phyloP scores from a whole-genome alignment of 2,329 filamentous ascomycete species.

The Monilinia fructigena region DNA sequence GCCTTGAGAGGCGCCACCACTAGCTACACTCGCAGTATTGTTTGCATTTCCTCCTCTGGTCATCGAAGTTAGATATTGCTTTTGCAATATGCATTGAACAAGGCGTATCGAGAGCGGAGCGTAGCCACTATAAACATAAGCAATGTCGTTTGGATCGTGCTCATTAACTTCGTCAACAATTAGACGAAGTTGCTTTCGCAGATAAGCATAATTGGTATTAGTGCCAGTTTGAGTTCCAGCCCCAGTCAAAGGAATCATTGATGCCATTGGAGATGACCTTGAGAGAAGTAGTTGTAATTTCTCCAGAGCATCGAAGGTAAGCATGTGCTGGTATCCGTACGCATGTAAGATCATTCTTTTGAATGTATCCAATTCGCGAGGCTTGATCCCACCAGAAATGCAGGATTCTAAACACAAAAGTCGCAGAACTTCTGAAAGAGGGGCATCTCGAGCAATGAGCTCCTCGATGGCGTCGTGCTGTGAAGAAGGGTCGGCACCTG shows the following conservation, averaged over 20 bases:
- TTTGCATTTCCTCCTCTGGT: conserved; percentile 59
- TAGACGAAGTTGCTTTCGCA: conserved; percentile 81
- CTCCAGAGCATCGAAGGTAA: conserved; percentile 85
- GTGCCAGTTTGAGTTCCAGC: conserved; percentile 54
- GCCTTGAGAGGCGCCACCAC: conserved; percentile 65
- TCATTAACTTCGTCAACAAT: conserved; percentile 98
- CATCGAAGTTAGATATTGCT: conserved; percentile 73
- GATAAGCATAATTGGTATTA: conserved; percentile 86
- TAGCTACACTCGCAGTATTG: conserved; percentile 48
- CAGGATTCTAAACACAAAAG: conserved; percentile 89
- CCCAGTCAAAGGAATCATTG: conserved; percentile 74
- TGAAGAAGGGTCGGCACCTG: conserved; percentile 81
- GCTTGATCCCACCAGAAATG: conserved; percentile 82
- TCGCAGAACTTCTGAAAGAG: conserved; percentile 77
- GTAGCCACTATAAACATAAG: conserved; percentile 98
- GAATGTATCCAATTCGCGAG: conserved; percentile 86
- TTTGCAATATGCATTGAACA: conserved; percentile 90
- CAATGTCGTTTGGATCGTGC: conserved; percentile 87
- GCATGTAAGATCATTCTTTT: conserved; percentile 84
- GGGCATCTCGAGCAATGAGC: conserved; percentile 83
- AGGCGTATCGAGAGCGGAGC: conserved; percentile 88
- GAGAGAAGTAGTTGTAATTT: conserved; percentile 84
- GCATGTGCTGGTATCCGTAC: conserved; percentile 91
- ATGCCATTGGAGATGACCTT: conserved; percentile 72
- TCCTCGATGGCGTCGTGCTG: conserved; percentile 93